Conservation (phyloP, 345 rosid genomes). For the Chamaenerion angustifolium region DNA sequence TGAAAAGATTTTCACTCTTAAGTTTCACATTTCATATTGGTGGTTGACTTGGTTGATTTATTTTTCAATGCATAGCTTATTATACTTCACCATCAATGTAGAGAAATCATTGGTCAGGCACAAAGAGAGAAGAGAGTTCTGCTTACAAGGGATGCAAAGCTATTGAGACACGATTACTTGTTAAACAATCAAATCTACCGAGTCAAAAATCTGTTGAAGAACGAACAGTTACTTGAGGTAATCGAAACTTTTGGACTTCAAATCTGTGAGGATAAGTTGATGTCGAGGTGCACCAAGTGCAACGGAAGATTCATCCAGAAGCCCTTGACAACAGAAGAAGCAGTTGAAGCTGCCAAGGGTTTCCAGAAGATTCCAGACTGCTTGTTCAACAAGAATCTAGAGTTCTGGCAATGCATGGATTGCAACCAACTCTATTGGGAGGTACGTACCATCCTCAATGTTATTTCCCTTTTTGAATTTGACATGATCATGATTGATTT, state of each 20-base stretch:
- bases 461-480: not conserved
- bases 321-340: conserved; percentile 70
- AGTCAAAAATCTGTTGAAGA: conserved; percentile 74
- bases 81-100: conserved; percentile 12
- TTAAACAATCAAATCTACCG: conserved; percentile 61
- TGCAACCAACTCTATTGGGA: conserved; percentile 96
- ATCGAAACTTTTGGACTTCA: conserved; percentile 54
- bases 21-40: too few relatives aligned
- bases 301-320: conserved; percentile 84
- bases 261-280: conserved; percentile 59
- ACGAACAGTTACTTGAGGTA: conserved; percentile 73
- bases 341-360: conserved; percentile 85
- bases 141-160: conserved; percentile 78
- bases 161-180: conserved; percentile 68
- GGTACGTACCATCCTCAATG: conserved; percentile 19
- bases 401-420: conserved; percentile 96
- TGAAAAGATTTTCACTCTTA: too few relatives aligned
- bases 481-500: not conserved
- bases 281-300: conserved; percentile 95
- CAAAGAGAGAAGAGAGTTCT: conserved; percentile 63
- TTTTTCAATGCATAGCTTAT: not conserved
- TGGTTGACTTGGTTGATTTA: too few relatives aligned
- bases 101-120: conserved; percentile 79
- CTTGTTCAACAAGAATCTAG: conserved; percentile 66
- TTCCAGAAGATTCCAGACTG: conserved; percentile 84